Evolutionary conservation across 1,139 yeast species (phyloP).

Genomic region (Candida albicans): DNA sequence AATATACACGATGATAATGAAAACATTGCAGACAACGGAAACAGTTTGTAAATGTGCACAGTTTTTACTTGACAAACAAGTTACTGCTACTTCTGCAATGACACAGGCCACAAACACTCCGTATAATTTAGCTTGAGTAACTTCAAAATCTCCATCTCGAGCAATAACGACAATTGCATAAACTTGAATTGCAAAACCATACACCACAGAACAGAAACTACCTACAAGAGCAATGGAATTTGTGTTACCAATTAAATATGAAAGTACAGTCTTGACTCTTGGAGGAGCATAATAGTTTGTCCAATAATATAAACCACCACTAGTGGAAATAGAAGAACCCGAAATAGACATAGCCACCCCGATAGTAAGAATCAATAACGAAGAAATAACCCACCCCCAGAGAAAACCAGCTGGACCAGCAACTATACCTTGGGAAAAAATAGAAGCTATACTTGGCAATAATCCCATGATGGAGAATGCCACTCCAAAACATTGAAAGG

Average conservation of each 20-base stretch:
- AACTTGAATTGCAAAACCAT: constrained; percentile 38
- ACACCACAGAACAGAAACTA: constrained; percentile 37
- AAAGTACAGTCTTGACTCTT: constrained; percentile 28
- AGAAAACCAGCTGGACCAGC: constrained; percentile 51
- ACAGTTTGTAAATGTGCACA: constrained; percentile 60
- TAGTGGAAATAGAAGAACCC: constrained; percentile 66
- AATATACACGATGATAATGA: constrained; percentile 55
- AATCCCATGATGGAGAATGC: constrained; percentile 55
- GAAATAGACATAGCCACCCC: constrained; percentile 66
- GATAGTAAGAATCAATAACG: constrained; percentile 53
- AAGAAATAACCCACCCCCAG: constrained; percentile 72
- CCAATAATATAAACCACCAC: constrained; percentile 69
- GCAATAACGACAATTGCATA: constrained; percentile 34
- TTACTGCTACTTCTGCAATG: constrained; percentile 25
- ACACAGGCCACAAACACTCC: constrained; percentile 39
- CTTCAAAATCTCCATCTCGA: constrained; percentile 30
- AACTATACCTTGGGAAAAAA: constrained; percentile 33
- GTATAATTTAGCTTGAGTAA: constrained; percentile 31
- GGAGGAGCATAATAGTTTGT: constrained; percentile 40
- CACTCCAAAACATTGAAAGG: constrained; percentile 52
- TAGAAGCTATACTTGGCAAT: constrained; percentile 46
- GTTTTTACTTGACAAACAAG: constrained; percentile 36
- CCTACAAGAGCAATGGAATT: constrained; percentile 36
- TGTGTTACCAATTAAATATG: constrained; percentile 46
- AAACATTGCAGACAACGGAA: constrained; percentile 56